These are phyloP conservation scores for Lasiodiplodia citricola DNA, from an alignment of 2,329 filamentous ascomycete species.

Conservation along the genomic window DNA sequence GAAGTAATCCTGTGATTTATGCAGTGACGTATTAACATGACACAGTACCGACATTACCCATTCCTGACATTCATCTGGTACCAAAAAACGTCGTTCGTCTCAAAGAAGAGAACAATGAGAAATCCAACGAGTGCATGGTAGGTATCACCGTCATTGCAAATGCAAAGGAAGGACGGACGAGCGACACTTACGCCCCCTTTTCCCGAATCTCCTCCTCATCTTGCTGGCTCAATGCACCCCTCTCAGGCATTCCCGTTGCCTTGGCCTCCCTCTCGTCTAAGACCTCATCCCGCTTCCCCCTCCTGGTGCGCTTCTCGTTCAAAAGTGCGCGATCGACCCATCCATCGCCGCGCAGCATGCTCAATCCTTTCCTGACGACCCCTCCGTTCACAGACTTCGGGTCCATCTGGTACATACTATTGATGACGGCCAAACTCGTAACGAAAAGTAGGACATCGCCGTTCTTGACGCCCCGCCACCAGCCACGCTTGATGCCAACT, in stretches of 20 bases:
- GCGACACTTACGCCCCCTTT: slow-evolving; percentile 19
- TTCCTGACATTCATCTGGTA: neutral
- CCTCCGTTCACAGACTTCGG: slow-evolving; percentile 70
- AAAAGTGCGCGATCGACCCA: slow-evolving; percentile 66
- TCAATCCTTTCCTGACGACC: slow-evolving; percentile 72
- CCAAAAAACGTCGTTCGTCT: neutral
- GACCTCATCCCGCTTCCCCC: slow-evolving; percentile 26
- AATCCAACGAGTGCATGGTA: neutral
- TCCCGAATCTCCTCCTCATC: slow-evolving; percentile 5
- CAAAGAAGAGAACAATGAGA: neutral
- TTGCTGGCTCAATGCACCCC: slow-evolving; percentile 4
- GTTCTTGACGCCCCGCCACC: slow-evolving; percentile 82
- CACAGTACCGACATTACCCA: neutral
- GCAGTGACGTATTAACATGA: slow-evolving; percentile 6
- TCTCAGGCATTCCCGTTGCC: slow-evolving; percentile 14
- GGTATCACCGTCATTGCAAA: slow-evolving; percentile 1
- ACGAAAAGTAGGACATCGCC: slow-evolving; percentile 88
- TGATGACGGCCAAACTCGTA: slow-evolving; percentile 75
- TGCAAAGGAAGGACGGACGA: neutral
- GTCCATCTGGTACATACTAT: slow-evolving; percentile 76
- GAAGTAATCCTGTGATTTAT: slow-evolving; percentile 8
- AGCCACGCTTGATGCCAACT: slow-evolving; percentile 86
- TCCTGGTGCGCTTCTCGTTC: slow-evolving; percentile 26
- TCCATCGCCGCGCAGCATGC: slow-evolving; percentile 76
- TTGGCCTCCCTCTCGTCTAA: slow-evolving; percentile 20